A percentile compares a stretch with the other conserved stretches of the same genome.
phyloP scores from a whole-genome alignment of 306 rosid species.

The Lagenaria siceraria region DNA sequence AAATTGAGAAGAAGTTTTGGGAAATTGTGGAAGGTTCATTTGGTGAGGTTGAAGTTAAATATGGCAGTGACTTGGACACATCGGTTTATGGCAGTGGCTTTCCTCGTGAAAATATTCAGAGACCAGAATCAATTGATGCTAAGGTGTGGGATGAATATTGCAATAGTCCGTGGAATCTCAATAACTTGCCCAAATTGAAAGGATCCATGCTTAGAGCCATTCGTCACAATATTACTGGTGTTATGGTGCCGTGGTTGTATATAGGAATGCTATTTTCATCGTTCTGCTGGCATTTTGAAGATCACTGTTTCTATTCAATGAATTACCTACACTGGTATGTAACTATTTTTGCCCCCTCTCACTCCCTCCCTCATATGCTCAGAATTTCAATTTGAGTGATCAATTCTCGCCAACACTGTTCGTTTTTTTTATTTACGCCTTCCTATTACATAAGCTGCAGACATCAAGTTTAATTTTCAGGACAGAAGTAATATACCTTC shows the following conservation, averaged over 20 bases:
- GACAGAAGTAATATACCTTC: background rate
- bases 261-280: conserved; percentile 97
- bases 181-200: conserved; percentile 85
- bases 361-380: background rate
- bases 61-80: conserved; percentile 94
- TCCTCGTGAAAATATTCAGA: conserved; percentile 54
- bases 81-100: conserved; percentile 88
- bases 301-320: conserved; percentile 96
- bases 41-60: conserved; percentile 93
- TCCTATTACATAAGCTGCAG: background rate
- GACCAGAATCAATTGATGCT: conserved; percentile 49
- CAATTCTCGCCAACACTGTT: background rate
- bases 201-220: conserved; percentile 87
- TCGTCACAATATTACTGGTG: conserved; percentile 91
- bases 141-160: conserved; percentile 75
- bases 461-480: background rate
- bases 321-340: conserved; percentile 94
- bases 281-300: conserved; percentile 99
- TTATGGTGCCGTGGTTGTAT: conserved; percentile 98
- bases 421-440: background rate
- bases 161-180: conserved; percentile 88
- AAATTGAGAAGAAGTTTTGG: conserved; percentile 92
- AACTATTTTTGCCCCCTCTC: conserved; percentile 4
- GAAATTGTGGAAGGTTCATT: conserved; percentile 91
- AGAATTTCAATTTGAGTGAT: background rate